A percentile compares a stretch with the other conserved stretches of the same genome.
Evolutionary conservation across 2,329 filamentous ascomycete genomes (phyloP).

Genomic region (Acephala macrosclerotiorum): DNA sequence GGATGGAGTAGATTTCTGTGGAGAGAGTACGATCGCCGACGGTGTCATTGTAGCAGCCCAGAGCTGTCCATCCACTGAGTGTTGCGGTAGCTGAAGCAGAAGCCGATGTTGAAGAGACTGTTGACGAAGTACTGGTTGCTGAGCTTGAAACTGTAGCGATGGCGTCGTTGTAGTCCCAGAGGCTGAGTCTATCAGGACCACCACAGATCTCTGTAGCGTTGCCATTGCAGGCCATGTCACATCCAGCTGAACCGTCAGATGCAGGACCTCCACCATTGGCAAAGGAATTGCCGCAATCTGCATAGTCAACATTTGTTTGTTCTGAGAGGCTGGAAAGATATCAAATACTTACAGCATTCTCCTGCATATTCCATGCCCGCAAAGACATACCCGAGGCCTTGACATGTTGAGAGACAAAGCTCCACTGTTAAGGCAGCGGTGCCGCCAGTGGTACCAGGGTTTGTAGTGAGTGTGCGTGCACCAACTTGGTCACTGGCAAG

Average conservation of each 20-base stretch:
- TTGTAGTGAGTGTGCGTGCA: neutral
- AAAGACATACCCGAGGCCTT: conserved; percentile 20
- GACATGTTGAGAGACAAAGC: conserved; percentile 26
- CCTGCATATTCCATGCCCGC: conserved; percentile 32
- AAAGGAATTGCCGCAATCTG: conserved; percentile 33
- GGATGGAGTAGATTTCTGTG: conserved; percentile 25
- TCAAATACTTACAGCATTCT: conserved; percentile 29
- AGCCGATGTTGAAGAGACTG: conserved; percentile 11
- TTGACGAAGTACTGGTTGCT: neutral
- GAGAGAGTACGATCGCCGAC: conserved; percentile 30
- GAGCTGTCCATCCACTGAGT: conserved; percentile 27
- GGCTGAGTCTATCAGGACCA: conserved; percentile 26
- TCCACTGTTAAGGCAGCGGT: conserved; percentile 27
- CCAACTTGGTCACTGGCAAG: conserved; percentile 6
- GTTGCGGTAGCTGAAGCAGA: conserved; percentile 13
- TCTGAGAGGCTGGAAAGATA: neutral
- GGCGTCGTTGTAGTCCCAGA: conserved; percentile 10
- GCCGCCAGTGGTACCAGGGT: conserved; percentile 20
- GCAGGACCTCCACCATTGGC: conserved; percentile 31
- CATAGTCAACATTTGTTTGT: neutral
- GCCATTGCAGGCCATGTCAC: conserved; percentile 41
- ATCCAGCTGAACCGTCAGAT: conserved; percentile 31
- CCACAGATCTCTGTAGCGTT: conserved; percentile 38
- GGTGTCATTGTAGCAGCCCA: conserved; percentile 37
- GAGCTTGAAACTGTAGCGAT: neutral